Evolutionary conservation across 768 basidiomycete species (phyloP).

Genomic region (Termitomyces titanicus): DNA sequence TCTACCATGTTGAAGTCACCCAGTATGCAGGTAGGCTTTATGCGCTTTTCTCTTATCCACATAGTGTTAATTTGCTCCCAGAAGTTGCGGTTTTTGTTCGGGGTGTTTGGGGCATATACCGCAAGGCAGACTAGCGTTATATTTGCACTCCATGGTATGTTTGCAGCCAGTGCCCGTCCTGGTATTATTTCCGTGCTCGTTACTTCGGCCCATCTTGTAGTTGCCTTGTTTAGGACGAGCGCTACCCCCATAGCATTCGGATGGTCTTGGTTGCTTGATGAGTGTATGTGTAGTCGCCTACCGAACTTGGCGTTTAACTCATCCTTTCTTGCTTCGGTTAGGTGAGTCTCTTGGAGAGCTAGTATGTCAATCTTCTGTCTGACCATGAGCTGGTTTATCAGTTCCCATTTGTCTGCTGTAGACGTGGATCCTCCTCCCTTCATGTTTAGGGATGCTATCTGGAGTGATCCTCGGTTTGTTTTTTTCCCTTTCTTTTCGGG

Average conservation of each 20-base stretch:
- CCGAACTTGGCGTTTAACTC: constrained; percentile 1
- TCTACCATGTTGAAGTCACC: constrained; percentile 42
- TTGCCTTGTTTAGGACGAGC: constrained; percentile 28
- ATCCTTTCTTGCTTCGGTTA: constrained; percentile 16
- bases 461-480: not conserved
- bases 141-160: not conserved
- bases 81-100: constrained; percentile 23
- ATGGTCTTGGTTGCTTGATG: constrained; percentile 14
- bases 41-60: constrained; percentile 5
- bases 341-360: constrained; percentile 28
- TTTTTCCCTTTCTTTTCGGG: not conserved
- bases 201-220: constrained; percentile 14
- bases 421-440: constrained; percentile 13
- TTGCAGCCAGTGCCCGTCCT: not conserved
- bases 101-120: constrained; percentile 32
- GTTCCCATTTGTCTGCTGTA: constrained; percentile 17
- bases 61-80: constrained; percentile 17
- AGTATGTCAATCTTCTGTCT: constrained; percentile 23
- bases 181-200: not conserved
- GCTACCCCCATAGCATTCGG: constrained; percentile 25
- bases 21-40: constrained; percentile 27
- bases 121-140: constrained; percentile 23
- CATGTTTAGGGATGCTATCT: constrained; percentile 22
- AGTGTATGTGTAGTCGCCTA: constrained; percentile 14
- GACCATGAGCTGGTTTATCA: constrained; percentile 23